These are phyloP conservation scores for Thuja plicata DNA, from an alignment of 83 land plant species.

Conservation along the genomic window DNA sequence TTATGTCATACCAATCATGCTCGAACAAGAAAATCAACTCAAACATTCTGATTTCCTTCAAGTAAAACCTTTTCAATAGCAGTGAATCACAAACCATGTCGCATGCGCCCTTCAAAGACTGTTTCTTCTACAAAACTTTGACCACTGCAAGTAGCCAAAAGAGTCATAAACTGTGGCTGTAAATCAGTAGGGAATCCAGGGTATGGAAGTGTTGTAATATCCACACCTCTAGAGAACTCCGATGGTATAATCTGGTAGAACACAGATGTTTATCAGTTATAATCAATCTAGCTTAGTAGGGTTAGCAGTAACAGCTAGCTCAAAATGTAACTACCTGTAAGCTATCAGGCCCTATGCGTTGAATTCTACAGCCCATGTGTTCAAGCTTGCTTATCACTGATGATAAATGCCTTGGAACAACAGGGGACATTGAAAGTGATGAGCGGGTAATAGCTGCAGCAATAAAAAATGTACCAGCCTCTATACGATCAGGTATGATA, in stretches of 20 bases:
- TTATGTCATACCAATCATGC: background rate
- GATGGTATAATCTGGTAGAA: conserved; percentile 10
- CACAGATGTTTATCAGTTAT: background rate
- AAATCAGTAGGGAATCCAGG: conserved; percentile 90
- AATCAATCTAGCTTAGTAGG: conserved; percentile 3
- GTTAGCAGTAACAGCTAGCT: conserved; percentile 19
- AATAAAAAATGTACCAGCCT: conserved; percentile 70
- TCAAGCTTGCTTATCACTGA: conserved; percentile 50
- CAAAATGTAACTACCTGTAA: conserved; percentile 36
- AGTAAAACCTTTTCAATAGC: conserved; percentile 7
- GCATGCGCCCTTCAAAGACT: conserved; percentile 74
- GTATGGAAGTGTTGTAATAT: conserved; percentile 61
- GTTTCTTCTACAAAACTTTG: conserved; percentile 67
- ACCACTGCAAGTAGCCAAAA: conserved; percentile 61
- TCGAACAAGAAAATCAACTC: background rate
- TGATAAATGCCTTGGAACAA: conserved; percentile 51
- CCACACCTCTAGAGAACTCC: conserved; percentile 26
- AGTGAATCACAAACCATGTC: conserved; percentile 55
- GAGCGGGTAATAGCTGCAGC: conserved; percentile 88
- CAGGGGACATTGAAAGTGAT: conserved; percentile 60
- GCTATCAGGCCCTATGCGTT: conserved; percentile 19
- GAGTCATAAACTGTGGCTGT: conserved; percentile 70
- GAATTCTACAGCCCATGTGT: conserved; percentile 57
- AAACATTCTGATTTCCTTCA: background rate
- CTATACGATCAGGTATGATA: conserved; percentile 66